phyloP scores from a whole-genome alignment of 306 rosid species.

The Fragaria vesca region DNA sequence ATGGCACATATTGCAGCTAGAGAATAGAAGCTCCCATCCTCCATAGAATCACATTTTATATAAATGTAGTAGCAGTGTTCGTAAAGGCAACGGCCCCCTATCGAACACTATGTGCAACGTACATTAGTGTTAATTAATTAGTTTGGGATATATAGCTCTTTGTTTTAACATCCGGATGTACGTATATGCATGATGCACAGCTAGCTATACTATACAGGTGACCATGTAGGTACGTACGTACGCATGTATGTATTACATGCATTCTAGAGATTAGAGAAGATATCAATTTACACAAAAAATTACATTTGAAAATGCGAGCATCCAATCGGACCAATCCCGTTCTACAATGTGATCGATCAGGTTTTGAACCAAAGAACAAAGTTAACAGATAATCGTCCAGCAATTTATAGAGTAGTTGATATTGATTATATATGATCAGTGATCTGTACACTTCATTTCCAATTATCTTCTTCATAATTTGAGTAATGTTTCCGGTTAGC shows the following conservation, averaged over 20 bases:
- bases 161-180: neutral
- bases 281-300: too few species aligned
- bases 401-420: too few species aligned
- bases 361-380: neutral
- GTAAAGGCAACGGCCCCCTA: conserved; percentile 18
- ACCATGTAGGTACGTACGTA: neutral
- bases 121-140: neutral
- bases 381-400: neutral
- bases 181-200: neutral
- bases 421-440: too few species aligned
- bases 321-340: neutral
- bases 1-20: conserved; percentile 11
- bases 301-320: neutral
- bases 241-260: neutral
- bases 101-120: neutral
- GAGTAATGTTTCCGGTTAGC: too few species aligned
- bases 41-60: conserved; percentile 1
- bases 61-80: conserved; percentile 4
- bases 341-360: too few species aligned
- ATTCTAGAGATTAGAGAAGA: neutral
- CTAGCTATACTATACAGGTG: neutral
- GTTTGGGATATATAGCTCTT: neutral
- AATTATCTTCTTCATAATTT: too few species aligned
- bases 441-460: too few species aligned
- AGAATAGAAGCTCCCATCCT: conserved; percentile 27